Percentiles rank a stretch among this genome's conserved stretches.
Evolutionary conservation across 352 stramenopile genomes (phyloP).

Genomic region (Pythium utonaiense): DNA sequence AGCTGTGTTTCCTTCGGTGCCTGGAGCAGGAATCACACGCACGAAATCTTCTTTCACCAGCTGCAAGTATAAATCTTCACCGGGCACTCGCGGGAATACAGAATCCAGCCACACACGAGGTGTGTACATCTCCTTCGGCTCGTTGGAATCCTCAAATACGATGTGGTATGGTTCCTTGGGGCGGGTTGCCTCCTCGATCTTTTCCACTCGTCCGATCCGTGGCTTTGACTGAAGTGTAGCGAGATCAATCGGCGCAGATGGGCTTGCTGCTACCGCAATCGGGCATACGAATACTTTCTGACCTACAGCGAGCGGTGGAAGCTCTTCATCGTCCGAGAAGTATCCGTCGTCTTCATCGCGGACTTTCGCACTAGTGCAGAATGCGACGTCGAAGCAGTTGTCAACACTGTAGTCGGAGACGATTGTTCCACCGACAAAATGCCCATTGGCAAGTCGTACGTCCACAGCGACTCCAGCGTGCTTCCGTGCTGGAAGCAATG

Average conservation of each 20-base stretch:
- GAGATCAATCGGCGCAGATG: neutral
- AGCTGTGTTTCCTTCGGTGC: neutral
- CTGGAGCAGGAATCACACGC: conserved; percentile 16
- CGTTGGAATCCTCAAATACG: conserved; percentile 28
- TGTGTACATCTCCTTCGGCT: conserved; percentile 31
- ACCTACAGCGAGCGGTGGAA: conserved; percentile 26
- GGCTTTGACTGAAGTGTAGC: conserved; percentile 12
- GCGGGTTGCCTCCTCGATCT: conserved; percentile 25
- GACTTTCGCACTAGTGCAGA: conserved; percentile 35
- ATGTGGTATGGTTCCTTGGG: conserved; percentile 30
- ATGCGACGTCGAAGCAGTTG: conserved; percentile 40
- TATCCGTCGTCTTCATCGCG: conserved; percentile 36
- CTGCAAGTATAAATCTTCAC: conserved; percentile 27
- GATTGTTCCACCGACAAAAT: conserved; percentile 46
- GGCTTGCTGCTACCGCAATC: conserved; percentile 1
- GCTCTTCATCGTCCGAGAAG: conserved; percentile 39
- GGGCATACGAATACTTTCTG: conserved; percentile 42
- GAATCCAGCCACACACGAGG: conserved; percentile 35
- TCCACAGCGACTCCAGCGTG: conserved; percentile 48
- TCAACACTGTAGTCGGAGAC: conserved; percentile 32
- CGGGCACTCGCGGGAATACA: conserved; percentile 27
- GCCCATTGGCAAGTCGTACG: conserved; percentile 25
- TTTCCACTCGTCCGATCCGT: conserved; percentile 30
- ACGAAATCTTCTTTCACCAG: conserved; percentile 50
- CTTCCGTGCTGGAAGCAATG: conserved; percentile 30